Base-by-base conservation (phyloP, 371 early-diverging fungal genomes). In the Mucor mucedo region DNA sequence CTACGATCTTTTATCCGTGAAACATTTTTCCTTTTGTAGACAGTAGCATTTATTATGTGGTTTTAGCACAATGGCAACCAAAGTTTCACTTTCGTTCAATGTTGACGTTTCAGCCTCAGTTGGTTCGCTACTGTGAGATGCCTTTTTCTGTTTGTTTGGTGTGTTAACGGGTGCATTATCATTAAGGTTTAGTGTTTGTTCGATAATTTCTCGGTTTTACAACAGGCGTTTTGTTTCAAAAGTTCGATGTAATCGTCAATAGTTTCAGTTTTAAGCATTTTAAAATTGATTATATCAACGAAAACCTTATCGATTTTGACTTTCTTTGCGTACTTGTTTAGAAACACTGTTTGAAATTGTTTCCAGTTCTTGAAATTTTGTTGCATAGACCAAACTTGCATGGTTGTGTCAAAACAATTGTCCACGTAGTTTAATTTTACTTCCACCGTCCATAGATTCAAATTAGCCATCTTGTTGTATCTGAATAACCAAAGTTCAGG, bases 311-410 rank as follows among this genome's bases (percentile, higher is more conserved):
- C 16, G 4, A 52, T 4, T 13, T 52, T 33, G 2, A 52, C 52
- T 8, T 52, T 52, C 32, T 52, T 52, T 4, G 52, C 13, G 35
- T 33, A 52, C 13, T 52, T 52, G 5, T 10, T 5, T 13, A 52
- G 1, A 35, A 52, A 52, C 5, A 35, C 52, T 11, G 1, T 2
- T 14, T 32, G 8, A 16, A 52, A 52, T 10, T 52, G 7, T 1
- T 33, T 14, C 56, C 56, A 55, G 1, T 0, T 44, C 2, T 28
- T 7, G 21, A 55, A 55, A 14, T 55, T 30, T 10, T 55, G 2
- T 30, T 42, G 21, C 56, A 55, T 55, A 27, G 10, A 42, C 56
- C 56, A 55, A 28, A 55, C 11, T 44, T 55, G 56, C 8, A 55
- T 7, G 4, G 7, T 14, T 40, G 28, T 2, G 1, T 55, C 30